A percentile compares a stretch with the other conserved stretches of the same genome.
Evolutionary conservation across 192 early-diverging fungal species (phyloP).

Genomic region (Thamnidium elegans): DNA sequence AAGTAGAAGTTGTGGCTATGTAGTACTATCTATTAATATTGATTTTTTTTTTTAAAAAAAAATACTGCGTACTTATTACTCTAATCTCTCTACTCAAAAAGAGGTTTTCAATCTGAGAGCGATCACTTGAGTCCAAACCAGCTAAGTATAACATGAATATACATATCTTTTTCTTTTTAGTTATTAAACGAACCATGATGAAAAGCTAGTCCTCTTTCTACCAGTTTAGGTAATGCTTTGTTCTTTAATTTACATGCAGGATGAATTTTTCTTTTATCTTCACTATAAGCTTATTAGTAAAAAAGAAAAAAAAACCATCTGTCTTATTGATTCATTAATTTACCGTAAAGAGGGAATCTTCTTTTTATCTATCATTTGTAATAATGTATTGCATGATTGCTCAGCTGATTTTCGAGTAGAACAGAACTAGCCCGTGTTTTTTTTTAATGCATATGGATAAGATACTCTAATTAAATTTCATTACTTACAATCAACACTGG

Average conservation of each 20-base stretch:
- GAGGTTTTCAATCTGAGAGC: conserved; percentile 48
- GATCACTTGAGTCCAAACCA: conserved; percentile 37
- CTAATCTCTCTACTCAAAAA: conserved; percentile 50
- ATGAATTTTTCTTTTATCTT: neutral
- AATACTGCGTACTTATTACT: conserved; percentile 40
- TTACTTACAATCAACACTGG: conserved; percentile 37
- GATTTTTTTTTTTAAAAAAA: neutral
- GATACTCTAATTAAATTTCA: neutral
- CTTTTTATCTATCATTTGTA: conserved; percentile 26
- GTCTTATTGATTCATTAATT: neutral
- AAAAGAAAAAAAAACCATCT: neutral
- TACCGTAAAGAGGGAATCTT: conserved; percentile 14
- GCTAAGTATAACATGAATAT: conserved; percentile 14
- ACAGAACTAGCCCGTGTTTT: conserved; percentile 33
- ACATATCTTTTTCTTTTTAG: neutral
- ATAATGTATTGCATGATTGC: conserved; percentile 32
- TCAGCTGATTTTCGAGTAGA: conserved; percentile 39
- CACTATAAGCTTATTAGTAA: neutral
- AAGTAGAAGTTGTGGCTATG: conserved; percentile 66
- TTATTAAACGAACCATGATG: conserved; percentile 53
- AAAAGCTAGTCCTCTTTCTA: conserved; percentile 58
- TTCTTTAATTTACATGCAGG: conserved; percentile 14
- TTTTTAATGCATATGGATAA: neutral
- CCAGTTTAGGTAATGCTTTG: conserved; percentile 31
- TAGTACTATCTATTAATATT: neutral